These are phyloP conservation scores for Venturia pyrina DNA, from an alignment of 2,329 filamentous ascomycete species.

Conservation along the genomic window DNA sequence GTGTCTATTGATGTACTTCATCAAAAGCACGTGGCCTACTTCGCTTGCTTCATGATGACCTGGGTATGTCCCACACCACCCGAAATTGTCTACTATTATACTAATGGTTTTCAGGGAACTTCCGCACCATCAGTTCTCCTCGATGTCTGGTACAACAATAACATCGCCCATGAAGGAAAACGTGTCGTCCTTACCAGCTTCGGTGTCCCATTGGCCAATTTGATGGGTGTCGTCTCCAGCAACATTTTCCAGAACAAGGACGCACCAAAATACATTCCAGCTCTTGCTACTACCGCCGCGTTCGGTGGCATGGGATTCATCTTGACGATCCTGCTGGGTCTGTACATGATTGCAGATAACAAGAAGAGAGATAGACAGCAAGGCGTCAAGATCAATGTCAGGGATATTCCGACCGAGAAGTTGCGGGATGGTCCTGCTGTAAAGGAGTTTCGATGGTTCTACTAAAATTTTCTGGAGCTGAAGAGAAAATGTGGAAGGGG, in stretches of 20 bases:
- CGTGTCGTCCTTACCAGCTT: constrained; percentile 61
- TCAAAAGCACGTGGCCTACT: constrained; percentile 60
- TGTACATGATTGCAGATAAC: constrained; percentile 59
- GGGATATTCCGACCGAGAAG: constrained; percentile 36
- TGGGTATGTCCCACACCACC: constrained; percentile 30
- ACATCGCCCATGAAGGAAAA: constrained; percentile 65
- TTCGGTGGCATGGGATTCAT: constrained; percentile 52
- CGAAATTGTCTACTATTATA: background rate
- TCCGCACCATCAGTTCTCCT: constrained; percentile 63
- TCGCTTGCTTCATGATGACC: constrained; percentile 72
- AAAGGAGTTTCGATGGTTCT: constrained; percentile 35
- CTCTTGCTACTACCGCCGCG: constrained; percentile 52
- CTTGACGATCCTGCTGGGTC: constrained; percentile 45
- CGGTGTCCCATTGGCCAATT: constrained; percentile 63
- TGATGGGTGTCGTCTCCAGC: constrained; percentile 62
- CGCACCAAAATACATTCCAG: constrained; percentile 56
- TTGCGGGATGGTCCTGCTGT: constrained; percentile 34
- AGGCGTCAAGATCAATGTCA: constrained; percentile 45
- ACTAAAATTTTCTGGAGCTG: background rate
- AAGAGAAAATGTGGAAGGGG: background rate
- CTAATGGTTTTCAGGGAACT: constrained; percentile 37
- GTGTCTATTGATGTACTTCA: constrained; percentile 54
- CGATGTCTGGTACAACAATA: constrained; percentile 70
- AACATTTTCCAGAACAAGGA: constrained; percentile 52
- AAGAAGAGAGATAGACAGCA: constrained; percentile 46